A percentile compares a stretch with the other conserved stretches of the same genome.
Conservation (phyloP, 257 asterid species). For the Nicotiana otophora region DNA sequence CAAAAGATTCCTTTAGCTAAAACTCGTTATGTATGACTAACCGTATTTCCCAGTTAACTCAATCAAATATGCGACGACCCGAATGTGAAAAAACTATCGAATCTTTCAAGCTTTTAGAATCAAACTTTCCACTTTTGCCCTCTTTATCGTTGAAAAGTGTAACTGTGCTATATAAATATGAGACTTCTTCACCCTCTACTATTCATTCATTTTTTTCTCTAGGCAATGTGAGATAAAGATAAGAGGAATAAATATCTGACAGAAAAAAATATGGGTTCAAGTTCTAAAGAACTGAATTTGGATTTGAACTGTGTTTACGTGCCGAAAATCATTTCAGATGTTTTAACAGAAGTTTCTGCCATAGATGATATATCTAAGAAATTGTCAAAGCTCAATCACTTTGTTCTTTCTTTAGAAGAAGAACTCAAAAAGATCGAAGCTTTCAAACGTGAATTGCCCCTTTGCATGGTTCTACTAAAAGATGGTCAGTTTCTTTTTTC, state of each 20-base stretch:
- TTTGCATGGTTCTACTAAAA: slow-evolving; percentile 25
- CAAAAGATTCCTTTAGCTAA: not conserved
- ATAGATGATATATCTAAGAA: slow-evolving; percentile 21
- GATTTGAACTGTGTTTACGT: slow-evolving; percentile 22
- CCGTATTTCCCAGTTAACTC: not conserved
- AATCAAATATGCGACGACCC: slow-evolving; percentile 39
- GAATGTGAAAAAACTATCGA: slow-evolving; percentile 30
- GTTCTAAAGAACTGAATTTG: slow-evolving; percentile 25
- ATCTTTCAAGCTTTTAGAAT: slow-evolving; percentile 16
- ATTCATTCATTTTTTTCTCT: slow-evolving; percentile 19
- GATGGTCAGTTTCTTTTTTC: slow-evolving; percentile 22
- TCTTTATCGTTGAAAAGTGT: not conserved
- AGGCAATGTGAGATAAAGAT: slow-evolving; percentile 5
- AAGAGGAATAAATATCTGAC: not conserved
- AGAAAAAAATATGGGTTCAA: slow-evolving; percentile 22
- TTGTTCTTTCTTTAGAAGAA: slow-evolving; percentile 22
- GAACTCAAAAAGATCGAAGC: slow-evolving; percentile 25
- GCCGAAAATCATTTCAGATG: slow-evolving; percentile 32
- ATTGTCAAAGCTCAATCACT: slow-evolving; percentile 14
- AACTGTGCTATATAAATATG: slow-evolving; percentile 31
- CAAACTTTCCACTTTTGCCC: slow-evolving; percentile 21
- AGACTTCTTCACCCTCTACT: not conserved
- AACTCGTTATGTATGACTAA: not conserved
- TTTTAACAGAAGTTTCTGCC: slow-evolving; percentile 30
- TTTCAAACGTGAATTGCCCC: slow-evolving; percentile 31